Evolutionary conservation across 2,329 filamentous ascomycete genomes (phyloP).

Genomic region (Elsinoe arachidis): DNA sequence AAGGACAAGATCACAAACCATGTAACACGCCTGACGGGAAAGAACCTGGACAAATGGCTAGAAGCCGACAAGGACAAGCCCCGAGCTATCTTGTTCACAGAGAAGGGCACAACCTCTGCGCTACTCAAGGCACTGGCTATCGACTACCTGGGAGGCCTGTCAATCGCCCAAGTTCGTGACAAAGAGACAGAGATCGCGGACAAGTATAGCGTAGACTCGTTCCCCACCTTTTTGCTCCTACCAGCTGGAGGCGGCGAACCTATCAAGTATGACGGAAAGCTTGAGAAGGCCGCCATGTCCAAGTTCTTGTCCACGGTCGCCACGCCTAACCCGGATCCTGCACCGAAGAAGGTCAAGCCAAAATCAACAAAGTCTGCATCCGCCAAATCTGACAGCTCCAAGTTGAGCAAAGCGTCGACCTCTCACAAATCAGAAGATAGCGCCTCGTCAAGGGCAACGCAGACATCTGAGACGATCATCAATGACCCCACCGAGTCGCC

Average conservation of each 20-base stretch:
- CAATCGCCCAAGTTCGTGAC: conserved; percentile 72
- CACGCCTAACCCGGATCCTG: conserved; percentile 68
- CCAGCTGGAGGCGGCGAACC: conserved; percentile 61
- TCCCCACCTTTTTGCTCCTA: conserved; percentile 72
- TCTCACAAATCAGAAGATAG: conserved; percentile 44
- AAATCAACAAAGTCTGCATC: conserved; percentile 38
- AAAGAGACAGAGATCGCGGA: conserved; percentile 67
- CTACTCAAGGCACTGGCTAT: conserved; percentile 78
- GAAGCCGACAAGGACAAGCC: conserved; percentile 56
- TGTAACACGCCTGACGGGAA: conserved; percentile 72
- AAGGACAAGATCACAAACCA: conserved; percentile 85
- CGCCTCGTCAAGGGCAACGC: conserved; percentile 38
- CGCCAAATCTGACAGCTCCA: conserved; percentile 38
- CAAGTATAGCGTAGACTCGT: conserved; percentile 66
- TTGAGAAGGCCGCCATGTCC: conserved; percentile 76
- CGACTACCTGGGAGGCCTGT: conserved; percentile 75
- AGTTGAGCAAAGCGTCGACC: conserved; percentile 43
- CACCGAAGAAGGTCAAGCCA: conserved; percentile 39
- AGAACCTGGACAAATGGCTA: conserved; percentile 68
- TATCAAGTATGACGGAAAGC: conserved; percentile 68
- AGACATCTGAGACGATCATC: conserved; percentile 44
- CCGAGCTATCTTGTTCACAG: conserved; percentile 86
- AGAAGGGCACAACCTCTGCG: conserved; percentile 81
- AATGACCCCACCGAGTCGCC: conserved; percentile 47
- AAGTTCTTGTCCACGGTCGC: conserved; percentile 74